phyloP scores from a whole-genome alignment of 1,284 basidiomycete species.

The Fomes fomentarius region DNA sequence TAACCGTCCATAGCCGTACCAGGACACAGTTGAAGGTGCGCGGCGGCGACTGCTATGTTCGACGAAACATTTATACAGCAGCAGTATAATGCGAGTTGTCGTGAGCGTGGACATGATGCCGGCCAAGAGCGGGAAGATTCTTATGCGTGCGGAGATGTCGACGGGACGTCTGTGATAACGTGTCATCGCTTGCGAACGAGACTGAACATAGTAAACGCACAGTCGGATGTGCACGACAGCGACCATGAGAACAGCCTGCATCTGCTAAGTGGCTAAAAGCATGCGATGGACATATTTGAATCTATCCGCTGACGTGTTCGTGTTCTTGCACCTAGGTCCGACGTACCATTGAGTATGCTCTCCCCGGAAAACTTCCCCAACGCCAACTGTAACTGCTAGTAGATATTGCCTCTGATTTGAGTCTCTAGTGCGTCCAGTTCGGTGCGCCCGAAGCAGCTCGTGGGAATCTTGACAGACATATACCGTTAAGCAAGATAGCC shows the following conservation, averaged over 20 bases:
- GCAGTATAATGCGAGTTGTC: slow-evolving; percentile 3
- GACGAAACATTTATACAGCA: slow-evolving; percentile 6
- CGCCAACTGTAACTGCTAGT: slow-evolving; percentile 4
- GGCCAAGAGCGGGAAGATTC: background rate
- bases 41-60: slow-evolving; percentile 5
- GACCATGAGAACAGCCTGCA: slow-evolving; percentile 5
- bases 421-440: too few species aligned
- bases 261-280: background rate
- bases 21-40: background rate
- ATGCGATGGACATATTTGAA: too few species aligned
- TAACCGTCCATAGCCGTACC: background rate
- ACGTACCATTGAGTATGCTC: slow-evolving; percentile 11
- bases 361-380: slow-evolving; percentile 11
- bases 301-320: background rate
- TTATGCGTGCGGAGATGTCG: slow-evolving; percentile 10
- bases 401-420: background rate
- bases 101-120: slow-evolving; percentile 7
- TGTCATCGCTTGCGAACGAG: background rate
- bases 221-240: slow-evolving; percentile 6
- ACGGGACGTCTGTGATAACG: background rate
- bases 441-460: too few species aligned
- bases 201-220: background rate
- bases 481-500: too few species aligned
- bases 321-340: too few species aligned
- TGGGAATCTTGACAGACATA: too few species aligned